A percentile compares a stretch with the other conserved stretches of the same genome.
These are phyloP conservation scores for Euphorbia celastroides DNA, from an alignment of 441 rosid species.

Conservation along the genomic window DNA sequence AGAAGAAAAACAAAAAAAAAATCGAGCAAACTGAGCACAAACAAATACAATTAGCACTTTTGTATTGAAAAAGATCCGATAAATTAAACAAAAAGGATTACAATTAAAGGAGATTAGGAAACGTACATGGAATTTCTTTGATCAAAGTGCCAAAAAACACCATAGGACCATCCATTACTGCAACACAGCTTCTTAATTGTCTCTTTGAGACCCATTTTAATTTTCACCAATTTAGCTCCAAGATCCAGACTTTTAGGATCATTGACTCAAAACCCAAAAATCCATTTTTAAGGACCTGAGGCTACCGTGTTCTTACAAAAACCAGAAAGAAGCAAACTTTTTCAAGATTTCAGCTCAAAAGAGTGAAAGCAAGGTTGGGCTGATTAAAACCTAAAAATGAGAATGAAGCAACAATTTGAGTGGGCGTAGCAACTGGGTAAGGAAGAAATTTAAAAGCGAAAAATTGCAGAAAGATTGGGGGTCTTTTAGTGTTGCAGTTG, in stretches of 20 bases:
- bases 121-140: conserved; percentile 62
- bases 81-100: not conserved
- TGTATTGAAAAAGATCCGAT: not conserved
- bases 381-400: not conserved
- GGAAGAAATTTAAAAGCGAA: not conserved
- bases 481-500: conserved; percentile 5
- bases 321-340: conserved; percentile 5
- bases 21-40: not conserved
- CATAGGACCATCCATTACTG: conserved; percentile 80
- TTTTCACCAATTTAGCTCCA: conserved; percentile 23
- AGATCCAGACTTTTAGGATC: conserved; percentile 8
- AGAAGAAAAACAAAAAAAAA: not conserved
- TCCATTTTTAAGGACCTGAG: not conserved
- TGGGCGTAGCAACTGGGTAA: conserved; percentile 21
- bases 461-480: not conserved
- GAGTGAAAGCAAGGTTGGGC: not conserved
- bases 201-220: conserved; percentile 55
- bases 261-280: conserved; percentile 16
- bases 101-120: conserved; percentile 7
- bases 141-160: conserved; percentile 72
- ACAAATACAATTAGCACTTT: not conserved
- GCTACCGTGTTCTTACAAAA: not conserved
- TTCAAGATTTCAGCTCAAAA: conserved; percentile 11
- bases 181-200: conserved; percentile 57
- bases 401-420: conserved; percentile 17